Evolutionary conservation across 2,329 filamentous ascomycete species (phyloP), one percentile per base, ranked within the genome.

Genomic region (Cadophora gregata): DNA sequence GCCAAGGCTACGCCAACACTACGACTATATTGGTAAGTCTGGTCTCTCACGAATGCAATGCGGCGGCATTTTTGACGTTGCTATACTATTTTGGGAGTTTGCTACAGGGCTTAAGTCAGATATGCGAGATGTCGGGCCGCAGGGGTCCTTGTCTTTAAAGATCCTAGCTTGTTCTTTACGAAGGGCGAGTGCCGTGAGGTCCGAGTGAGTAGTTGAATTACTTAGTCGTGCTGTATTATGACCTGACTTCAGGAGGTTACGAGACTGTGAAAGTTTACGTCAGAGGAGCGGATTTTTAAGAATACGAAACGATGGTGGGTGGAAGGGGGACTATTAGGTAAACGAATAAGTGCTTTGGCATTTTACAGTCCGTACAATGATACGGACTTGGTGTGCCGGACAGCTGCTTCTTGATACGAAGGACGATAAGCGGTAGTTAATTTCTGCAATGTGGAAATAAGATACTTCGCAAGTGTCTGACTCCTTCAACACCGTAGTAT

Each of bases 121-220:
- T 58, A 38, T 58, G 55, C 55, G 31, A 58, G 55, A 42, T 21
- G 33, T 58, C 31, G 21, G 31, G 21, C 31, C 33, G 14, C 12
- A 1, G 31, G 31, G n/a, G 21, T 3, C 31, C 31, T 12, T 25
- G 31, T 24, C 53, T 56, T 24, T 19, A 29, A 21, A 36, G 25
- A 56, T 56, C 9, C 24, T 31, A 36, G 53, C 3, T 19, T 12
- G 9, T 2, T 31, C 7, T 19, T 53, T 31, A 47, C 42, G 42
- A 53, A 27, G 6, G 53, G 19, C 16, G 29, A 3, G n/a, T 47
- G 42, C 53, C 53, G 53, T 36, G n/a, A 56, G 53, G 53, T 56
- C 53, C 53, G 53, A 36, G 10, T 56, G 27, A 51, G 12, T 48
- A 21, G n/a, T n/a, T n/a, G n/a, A n/a, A n/a, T n/a, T n/a, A n/a